phyloP scores from a whole-genome alignment of 1,139 yeast species.

The Yamadazyma atmosphaerica region DNA sequence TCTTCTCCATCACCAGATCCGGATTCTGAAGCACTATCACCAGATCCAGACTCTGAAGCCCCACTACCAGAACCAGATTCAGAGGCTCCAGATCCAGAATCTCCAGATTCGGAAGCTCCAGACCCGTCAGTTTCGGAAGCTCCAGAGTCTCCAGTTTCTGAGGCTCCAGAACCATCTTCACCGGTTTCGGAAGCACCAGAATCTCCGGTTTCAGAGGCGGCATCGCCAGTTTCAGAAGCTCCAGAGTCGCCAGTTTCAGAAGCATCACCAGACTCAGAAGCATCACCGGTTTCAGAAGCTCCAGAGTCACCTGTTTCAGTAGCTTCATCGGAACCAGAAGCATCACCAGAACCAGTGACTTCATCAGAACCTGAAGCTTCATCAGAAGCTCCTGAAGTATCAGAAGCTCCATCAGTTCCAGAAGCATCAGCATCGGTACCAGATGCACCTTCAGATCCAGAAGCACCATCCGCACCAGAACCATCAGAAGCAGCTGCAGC shows the following conservation, averaged over 20 bases:
- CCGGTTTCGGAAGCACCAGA: conserved; percentile 1
- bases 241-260: conserved; percentile 5
- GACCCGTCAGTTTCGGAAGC: conserved; percentile 5
- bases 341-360: conserved; percentile 3
- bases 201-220: conserved; percentile 2
- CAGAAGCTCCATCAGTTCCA: conserved; percentile 5
- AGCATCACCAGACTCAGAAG: conserved; percentile 8
- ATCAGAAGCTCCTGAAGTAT: conserved; percentile 6
- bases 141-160: conserved; percentile 3
- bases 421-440: conserved; percentile 4
- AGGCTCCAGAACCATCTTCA: conserved; percentile 6
- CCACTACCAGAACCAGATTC: conserved; percentile 5
- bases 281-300: conserved; percentile 6
- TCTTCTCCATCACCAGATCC: conserved; percentile 23
- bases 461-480: conserved; percentile 3
- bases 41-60: conserved; percentile 18
- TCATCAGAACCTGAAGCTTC: conserved; percentile 1
- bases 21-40: conserved; percentile 16
- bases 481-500: conserved; percentile 5
- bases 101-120: conserved; percentile 4
- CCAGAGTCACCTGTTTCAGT: conserved; percentile 2
- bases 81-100: conserved; percentile 5
- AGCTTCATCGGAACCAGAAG: conserved; percentile 7
- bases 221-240: conserved; percentile 6
- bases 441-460: neutral